Conservation (phyloP, 163 green algal species). For the Coccomyxa subellipsoidea region DNA sequence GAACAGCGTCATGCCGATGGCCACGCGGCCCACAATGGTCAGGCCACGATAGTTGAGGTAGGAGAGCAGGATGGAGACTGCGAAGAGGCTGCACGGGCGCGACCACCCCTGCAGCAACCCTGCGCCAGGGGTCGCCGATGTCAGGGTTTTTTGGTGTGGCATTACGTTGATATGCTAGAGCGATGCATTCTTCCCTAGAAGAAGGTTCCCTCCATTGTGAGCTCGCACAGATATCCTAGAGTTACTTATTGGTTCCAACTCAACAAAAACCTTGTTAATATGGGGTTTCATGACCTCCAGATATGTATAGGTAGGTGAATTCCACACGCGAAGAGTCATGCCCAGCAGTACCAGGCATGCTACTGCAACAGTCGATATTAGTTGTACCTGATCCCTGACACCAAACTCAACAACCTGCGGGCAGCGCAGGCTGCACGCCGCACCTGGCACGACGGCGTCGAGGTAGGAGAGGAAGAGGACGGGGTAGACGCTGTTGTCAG, state of each 20-base stretch:
- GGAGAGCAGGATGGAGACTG: conserved; percentile 64
- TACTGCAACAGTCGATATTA: not conserved
- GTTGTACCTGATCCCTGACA: not conserved
- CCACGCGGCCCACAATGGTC: conserved; percentile 82
- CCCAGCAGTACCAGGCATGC: too few species aligned
- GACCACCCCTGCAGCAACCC: not conserved
- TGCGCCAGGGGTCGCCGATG: not conserved
- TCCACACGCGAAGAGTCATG: too few species aligned
- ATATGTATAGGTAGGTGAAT: too few species aligned
- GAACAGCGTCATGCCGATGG: conserved; percentile 72
- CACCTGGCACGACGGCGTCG: conserved; percentile 60
- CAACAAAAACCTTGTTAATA: too few species aligned
- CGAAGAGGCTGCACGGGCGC: conserved; percentile 60
- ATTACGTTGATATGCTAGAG: too few species aligned
- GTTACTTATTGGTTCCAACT: too few species aligned
- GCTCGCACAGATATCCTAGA: too few species aligned
- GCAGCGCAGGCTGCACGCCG: too few species aligned
- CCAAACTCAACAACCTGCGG: not conserved
- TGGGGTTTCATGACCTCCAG: too few species aligned
- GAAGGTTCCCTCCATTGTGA: too few species aligned
- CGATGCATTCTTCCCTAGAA: too few species aligned
- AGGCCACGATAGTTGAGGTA: conserved; percentile 78
- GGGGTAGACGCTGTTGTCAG: conserved; percentile 95
- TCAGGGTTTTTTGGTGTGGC: too few species aligned
- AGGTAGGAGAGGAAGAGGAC: conserved; percentile 90